These are phyloP conservation scores for Begonia peltatifolia DNA, from an alignment of 306 rosid genomes.

Conservation along the genomic window DNA sequence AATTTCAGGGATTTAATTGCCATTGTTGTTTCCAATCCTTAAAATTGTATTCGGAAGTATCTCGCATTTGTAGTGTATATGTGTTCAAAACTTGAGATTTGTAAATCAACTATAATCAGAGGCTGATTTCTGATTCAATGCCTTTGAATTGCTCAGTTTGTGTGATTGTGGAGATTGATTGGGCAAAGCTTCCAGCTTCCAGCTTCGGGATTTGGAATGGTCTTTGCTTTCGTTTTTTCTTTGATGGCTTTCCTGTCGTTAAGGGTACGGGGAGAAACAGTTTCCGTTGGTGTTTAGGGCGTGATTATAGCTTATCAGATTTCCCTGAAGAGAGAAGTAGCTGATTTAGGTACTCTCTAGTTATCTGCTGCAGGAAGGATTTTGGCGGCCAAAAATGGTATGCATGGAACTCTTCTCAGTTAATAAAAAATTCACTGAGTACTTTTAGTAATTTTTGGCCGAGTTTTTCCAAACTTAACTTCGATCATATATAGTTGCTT, in stretches of 20 bases:
- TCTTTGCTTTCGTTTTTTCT: slow-evolving; percentile 9
- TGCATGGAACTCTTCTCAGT: slow-evolving; percentile 3
- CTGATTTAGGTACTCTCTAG: slow-evolving; percentile 1
- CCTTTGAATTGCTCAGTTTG: neutral
- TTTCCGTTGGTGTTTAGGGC: slow-evolving; percentile 7
- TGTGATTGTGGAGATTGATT: slow-evolving; percentile 14
- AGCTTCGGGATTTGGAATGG: slow-evolving; percentile 10
- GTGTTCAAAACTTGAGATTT: slow-evolving; percentile 6
- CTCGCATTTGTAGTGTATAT: slow-evolving; percentile 5
- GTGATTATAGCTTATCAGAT: slow-evolving; percentile 1
- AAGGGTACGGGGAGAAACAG: slow-evolving; percentile 10
- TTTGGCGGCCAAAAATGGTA: slow-evolving; percentile 26
- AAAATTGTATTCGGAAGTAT: neutral
- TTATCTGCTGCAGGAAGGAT: neutral
- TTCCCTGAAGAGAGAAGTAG: slow-evolving; percentile 2
- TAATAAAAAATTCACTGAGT: neutral
- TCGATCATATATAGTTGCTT: neutral
- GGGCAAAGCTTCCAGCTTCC: slow-evolving; percentile 2
- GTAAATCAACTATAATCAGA: slow-evolving; percentile 18
- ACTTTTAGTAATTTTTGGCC: neutral
- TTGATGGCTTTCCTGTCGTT: slow-evolving; percentile 8
- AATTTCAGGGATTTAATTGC: slow-evolving; percentile 6
- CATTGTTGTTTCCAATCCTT: slow-evolving; percentile 8
- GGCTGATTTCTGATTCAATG: slow-evolving; percentile 8
- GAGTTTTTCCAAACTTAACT: neutral